Percentiles rank a stretch among this genome's conserved stretches.
Evolutionary conservation across 2,329 filamentous ascomycete genomes (phyloP).

Genomic region (Dactylella cylindrospora): DNA sequence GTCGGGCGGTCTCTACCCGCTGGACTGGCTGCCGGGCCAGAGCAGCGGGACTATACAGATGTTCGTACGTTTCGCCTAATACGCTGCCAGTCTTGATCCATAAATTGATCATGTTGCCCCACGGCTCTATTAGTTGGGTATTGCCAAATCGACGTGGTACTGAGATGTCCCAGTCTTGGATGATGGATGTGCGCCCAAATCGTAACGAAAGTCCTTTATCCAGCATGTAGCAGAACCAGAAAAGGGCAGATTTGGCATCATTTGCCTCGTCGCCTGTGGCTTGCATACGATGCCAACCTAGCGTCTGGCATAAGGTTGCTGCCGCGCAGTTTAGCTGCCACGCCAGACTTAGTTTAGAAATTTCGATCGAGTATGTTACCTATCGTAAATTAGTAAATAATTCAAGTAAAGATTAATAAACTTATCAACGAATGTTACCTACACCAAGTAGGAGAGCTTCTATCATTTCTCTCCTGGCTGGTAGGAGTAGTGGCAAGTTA

Average conservation of each 20-base stretch:
- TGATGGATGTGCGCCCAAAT: slow-evolving; percentile 48
- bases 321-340: slow-evolving; percentile 15
- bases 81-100: slow-evolving; percentile 44
- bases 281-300: slow-evolving; percentile 15
- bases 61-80: slow-evolving; percentile 49
- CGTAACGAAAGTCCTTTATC: slow-evolving; percentile 49
- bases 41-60: slow-evolving; percentile 55
- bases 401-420: too few relatives aligned
- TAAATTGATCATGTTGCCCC: slow-evolving; percentile 10
- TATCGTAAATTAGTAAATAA: not conserved
- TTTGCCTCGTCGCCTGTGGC: not conserved
- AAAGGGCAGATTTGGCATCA: slow-evolving; percentile 38
- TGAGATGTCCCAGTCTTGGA: slow-evolving; percentile 49
- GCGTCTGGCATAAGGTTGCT: slow-evolving; percentile 8
- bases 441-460: slow-evolving; percentile 47
- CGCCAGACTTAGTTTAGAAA: slow-evolving; percentile 15
- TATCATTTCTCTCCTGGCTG: slow-evolving; percentile 49
- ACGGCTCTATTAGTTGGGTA: not conserved
- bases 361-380: slow-evolving; percentile 10
- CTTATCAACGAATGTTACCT: slow-evolving; percentile 7
- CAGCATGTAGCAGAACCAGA: slow-evolving; percentile 48
- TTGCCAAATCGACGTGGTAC: slow-evolving; percentile 29
- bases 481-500: slow-evolving; percentile 51
- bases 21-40: slow-evolving; percentile 48
- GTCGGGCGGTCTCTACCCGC: slow-evolving; percentile 51